Evolutionary conservation across 2,329 filamentous ascomycete genomes (phyloP).

Genomic region (Fusarium miscanthi): DNA sequence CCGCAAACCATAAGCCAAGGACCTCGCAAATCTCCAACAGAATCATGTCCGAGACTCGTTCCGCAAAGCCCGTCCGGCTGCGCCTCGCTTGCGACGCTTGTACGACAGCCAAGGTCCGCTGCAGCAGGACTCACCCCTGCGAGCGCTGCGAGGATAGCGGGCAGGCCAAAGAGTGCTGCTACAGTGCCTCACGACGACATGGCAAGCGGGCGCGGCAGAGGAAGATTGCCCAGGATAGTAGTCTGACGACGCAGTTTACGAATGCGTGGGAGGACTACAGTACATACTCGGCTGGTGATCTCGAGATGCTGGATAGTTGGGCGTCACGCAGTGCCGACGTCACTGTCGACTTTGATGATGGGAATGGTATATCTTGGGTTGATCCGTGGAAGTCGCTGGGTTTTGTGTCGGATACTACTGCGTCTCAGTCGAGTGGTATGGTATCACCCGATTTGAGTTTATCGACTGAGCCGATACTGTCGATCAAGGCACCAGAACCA

Average conservation of each 20-base stretch:
- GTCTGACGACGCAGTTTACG: background rate
- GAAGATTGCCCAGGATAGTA: background rate
- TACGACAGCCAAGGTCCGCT: slow-evolving; percentile 34
- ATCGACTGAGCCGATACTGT: background rate
- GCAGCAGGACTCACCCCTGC: slow-evolving; percentile 33
- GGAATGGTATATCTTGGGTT: slow-evolving; percentile 9
- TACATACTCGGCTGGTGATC: background rate
- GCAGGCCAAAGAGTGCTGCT: slow-evolving; percentile 16
- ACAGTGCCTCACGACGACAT: slow-evolving; percentile 23
- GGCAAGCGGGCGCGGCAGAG: slow-evolving; percentile 23
- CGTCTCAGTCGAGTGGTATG: slow-evolving; percentile 2
- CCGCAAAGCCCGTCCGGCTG: slow-evolving; percentile 20
- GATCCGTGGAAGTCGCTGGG: slow-evolving; percentile 13
- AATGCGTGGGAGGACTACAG: slow-evolving; percentile 11
- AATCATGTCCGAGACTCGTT: slow-evolving; percentile 19
- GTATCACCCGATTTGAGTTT: slow-evolving; percentile 3
- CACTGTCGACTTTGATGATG: slow-evolving; percentile 19
- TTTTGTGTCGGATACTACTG: slow-evolving; percentile 1
- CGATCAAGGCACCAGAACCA: background rate
- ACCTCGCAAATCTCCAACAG: background rate
- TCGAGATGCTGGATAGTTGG: slow-evolving; percentile 19
- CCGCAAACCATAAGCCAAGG: background rate
- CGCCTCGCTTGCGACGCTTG: slow-evolving; percentile 34
- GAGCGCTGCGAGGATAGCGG: slow-evolving; percentile 32
- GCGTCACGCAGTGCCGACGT: slow-evolving; percentile 15